Evolutionary conservation across 768 basidiomycete genomes (phyloP), one percentile per base, ranked within the genome.

Genomic region (Asterophora lycoperdoides): DNA sequence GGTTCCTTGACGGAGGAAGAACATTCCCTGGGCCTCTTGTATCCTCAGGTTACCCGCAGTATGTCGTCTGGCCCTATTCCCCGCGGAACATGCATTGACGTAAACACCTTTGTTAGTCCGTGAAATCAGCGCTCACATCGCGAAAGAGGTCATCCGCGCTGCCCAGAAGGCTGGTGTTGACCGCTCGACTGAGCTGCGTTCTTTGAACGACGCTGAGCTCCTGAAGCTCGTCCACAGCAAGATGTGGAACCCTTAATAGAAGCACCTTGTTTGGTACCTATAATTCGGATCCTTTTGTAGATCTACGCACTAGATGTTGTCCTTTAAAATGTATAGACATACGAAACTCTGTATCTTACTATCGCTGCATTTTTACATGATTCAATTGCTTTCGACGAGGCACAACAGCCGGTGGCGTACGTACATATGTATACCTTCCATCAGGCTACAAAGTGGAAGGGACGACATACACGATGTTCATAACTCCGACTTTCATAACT

Each of bases 21-120:
- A 67, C 75, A 68, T 35, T 73, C 70, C 2, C 58, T 68, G 35
- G 86, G 79, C 37, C 74, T 93, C 40, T 64, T 97, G 7, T 96
- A 96, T 67, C 93, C 94, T 38, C 80, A 81, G 41, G 74, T 95
- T 49, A 80, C 86, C 59, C 78, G 93, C 58, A 84, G 78, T 79
- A 57, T 45, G 71, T 64, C 33, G 23, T 44, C 30, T 4, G 15
- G 4, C 14, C 20, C 28, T 42, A 7, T 6, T 36, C 10, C 26
- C 36, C 11, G 34, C 3, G n/a, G n/a, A n/a, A 18, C 20, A 18
- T 43, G 23, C 41, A 44, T 4, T 46, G 26, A 23, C 23, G 49
- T 64, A 38, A 23, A 32, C 28, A 38, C 29, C 3, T 35, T 29
- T 51, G 34, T 43, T 49, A 77, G 76, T 96, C 55, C 77, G 93